phyloP scores from a whole-genome alignment of 768 basidiomycete genomes.

The Butyriboletus loyo region DNA sequence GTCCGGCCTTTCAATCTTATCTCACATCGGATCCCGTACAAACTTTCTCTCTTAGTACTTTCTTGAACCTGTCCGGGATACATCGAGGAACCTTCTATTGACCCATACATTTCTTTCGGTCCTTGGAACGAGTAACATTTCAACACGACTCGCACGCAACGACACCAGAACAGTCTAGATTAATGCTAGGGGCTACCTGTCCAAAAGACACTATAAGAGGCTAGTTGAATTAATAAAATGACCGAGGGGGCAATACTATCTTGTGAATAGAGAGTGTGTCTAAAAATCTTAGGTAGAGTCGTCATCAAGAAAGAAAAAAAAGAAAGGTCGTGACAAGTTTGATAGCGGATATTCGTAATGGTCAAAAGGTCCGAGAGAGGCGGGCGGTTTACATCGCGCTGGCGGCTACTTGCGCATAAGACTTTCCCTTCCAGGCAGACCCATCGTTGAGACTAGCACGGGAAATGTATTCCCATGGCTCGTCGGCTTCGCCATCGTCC shows the following conservation, averaged over 20 bases:
- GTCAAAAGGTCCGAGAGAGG: background rate
- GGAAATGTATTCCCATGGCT: slow-evolving; percentile 33
- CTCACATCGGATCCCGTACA: too few species aligned
- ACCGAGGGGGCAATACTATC: background rate
- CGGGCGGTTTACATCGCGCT: slow-evolving; percentile 18
- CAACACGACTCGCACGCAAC: background rate
- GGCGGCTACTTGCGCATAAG: slow-evolving; percentile 29
- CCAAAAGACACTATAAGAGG: slow-evolving; percentile 13
- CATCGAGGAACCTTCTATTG: too few species aligned
- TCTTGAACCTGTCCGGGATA: too few species aligned
- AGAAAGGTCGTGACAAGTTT: slow-evolving; percentile 1
- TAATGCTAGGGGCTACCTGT: background rate
- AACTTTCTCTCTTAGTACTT: too few species aligned
- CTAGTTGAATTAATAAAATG: slow-evolving; percentile 14
- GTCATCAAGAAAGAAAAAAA: slow-evolving; percentile 2
- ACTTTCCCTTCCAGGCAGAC: slow-evolving; percentile 30
- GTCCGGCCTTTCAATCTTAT: too few species aligned
- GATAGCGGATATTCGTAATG: slow-evolving; percentile 1
- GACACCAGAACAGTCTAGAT: slow-evolving; percentile 9
- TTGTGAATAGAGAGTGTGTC: slow-evolving; percentile 12
- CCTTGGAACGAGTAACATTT: too few species aligned
- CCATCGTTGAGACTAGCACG: slow-evolving; percentile 28
- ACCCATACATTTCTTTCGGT: too few species aligned
- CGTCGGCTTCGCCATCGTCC: slow-evolving; percentile 28
- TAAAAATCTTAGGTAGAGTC: slow-evolving; percentile 15